These are phyloP conservation scores for Effrenium voratum DNA, from an alignment of 73 alveolate species.

Conservation along the genomic window DNA sequence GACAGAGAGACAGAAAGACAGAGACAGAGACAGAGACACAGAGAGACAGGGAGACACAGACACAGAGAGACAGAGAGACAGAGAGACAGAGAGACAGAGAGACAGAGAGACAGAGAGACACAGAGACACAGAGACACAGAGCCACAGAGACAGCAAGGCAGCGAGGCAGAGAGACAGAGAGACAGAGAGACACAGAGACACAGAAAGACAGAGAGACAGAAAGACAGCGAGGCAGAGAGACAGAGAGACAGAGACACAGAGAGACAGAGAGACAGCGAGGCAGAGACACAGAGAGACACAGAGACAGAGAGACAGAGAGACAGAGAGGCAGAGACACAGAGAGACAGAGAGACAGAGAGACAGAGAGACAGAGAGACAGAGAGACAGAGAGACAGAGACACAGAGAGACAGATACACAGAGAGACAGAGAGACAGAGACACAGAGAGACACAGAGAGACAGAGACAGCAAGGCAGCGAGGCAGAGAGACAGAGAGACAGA, in stretches of 20 bases:
- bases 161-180: background rate
- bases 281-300: background rate
- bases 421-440: background rate
- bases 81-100: slow-evolving; percentile 12
- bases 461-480: too few species aligned
- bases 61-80: slow-evolving; percentile 6
- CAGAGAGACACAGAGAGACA: background rate
- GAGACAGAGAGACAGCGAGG: background rate
- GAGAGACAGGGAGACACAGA: background rate
- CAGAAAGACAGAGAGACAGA: background rate
- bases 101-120: slow-evolving; percentile 31
- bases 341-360: slow-evolving; percentile 10
- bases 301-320: too few species aligned
- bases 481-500: background rate
- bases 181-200: background rate
- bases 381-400: slow-evolving; percentile 31
- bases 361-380: slow-evolving; percentile 7
- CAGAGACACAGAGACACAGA: slow-evolving; percentile 17
- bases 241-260: background rate
- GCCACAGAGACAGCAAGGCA: background rate
- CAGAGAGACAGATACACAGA: slow-evolving; percentile 19
- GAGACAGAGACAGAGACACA: background rate
- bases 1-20: background rate
- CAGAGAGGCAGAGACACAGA: too few species aligned
- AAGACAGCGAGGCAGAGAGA: background rate